Evolutionary conservation across 345 rosid genomes (phyloP), one percentile per base, ranked within the genome.

Genomic region (Rhizophora mangle): DNA sequence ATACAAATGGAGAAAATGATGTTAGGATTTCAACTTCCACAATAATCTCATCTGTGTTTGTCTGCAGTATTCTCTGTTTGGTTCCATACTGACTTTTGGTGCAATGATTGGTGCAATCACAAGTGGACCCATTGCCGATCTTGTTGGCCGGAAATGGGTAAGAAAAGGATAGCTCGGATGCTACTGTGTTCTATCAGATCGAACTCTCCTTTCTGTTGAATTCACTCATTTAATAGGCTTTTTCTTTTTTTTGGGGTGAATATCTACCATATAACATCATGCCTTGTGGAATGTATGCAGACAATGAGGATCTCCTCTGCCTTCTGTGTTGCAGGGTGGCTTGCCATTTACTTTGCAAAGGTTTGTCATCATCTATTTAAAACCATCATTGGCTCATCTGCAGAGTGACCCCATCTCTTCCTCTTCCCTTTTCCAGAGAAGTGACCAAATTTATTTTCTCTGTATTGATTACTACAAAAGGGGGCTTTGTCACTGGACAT

Each of bases 31-130:
- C n/a, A 37, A n/a, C 36, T 22, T 64, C 39, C 30, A 27, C 55
- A 54, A 30, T 52, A 61, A 60, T 27, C 62, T 39, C 51, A 65
- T 3, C 37, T 72, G 24, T 55, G 6, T 22, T 27, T 57, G 61
- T 21, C 26, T 68, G 76, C 88, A 93, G 97, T 91, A 78, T 76
- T 89, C 98, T 32, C 69, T 88, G 39, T 91, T 93, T 19, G 98
- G 97, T 73, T 93, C 98, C 76, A 79, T 91, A 62, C 51, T 93
- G 78, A 91, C 97, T 19, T 80, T 91, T 55, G 97, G 97, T 54
- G 98, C 98, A 68, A 93, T 93, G 98, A 86, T 91, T 46, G 98
- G 98, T 6, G 98, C 98, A 39, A 86, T 89, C 78, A 88, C 95
- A 16, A 84, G 91, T 59, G 96, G 98, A 10, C 89, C 83, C 4